Percentiles rank a stretch among this genome's conserved stretches.
Evolutionary conservation across 1,139 yeast species (phyloP).

Genomic region (Insectozyma bohioensis): DNA sequence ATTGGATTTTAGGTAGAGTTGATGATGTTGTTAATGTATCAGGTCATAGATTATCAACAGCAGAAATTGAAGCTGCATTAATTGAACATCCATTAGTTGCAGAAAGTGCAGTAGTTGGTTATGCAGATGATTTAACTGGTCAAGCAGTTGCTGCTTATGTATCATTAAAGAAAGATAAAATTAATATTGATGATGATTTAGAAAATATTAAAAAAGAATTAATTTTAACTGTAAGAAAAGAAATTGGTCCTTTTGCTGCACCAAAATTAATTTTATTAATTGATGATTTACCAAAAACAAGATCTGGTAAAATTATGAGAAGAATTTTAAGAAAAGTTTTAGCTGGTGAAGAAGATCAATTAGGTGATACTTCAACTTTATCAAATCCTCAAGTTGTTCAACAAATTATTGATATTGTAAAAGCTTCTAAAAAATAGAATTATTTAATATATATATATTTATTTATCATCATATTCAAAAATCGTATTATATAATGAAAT

Average conservation of each 20-base stretch:
- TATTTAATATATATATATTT: conserved; percentile 1
- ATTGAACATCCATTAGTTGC: conserved; percentile 70
- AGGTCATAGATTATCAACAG: conserved; percentile 78
- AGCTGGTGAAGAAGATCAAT: conserved; percentile 76
- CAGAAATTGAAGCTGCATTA: conserved; percentile 79
- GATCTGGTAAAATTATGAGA: conserved; percentile 85
- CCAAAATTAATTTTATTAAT: conserved; percentile 72
- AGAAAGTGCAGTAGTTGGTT: conserved; percentile 80
- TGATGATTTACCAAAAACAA: conserved; percentile 78
- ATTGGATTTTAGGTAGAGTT: conserved; percentile 79
- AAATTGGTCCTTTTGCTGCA: conserved; percentile 83
- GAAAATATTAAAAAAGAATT: conserved; percentile 67
- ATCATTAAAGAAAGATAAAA: conserved; percentile 51
- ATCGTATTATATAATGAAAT: conserved; percentile 47
- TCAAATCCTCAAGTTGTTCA: conserved; percentile 71
- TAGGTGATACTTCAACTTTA: conserved; percentile 78
- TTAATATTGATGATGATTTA: conserved; percentile 38
- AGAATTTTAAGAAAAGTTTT: conserved; percentile 74
- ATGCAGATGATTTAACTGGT: conserved; percentile 78
- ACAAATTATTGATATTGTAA: conserved; percentile 63
- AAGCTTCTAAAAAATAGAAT: conserved; percentile 20
- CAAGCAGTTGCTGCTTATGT: conserved; percentile 84
- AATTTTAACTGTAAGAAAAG: conserved; percentile 70
- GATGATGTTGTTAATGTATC: conserved; percentile 83
- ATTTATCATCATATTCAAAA: conserved; percentile 13